Base-by-base conservation (phyloP, 2,329 filamentous ascomycete species). In the Xylaria sp. region DNA sequence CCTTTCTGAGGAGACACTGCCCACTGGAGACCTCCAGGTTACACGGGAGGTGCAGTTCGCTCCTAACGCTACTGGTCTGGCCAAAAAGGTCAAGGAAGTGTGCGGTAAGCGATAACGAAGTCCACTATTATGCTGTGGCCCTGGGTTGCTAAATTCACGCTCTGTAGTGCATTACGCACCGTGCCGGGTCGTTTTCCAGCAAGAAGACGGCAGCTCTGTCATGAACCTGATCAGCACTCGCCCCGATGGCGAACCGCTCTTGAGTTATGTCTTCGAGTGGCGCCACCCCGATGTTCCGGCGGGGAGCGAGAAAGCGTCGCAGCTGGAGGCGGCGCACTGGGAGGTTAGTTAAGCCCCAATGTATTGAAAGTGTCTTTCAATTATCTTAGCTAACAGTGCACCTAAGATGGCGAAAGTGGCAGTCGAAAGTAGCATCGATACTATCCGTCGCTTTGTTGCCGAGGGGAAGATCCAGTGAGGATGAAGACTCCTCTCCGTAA, bases 261-360 rank as follows among this genome's bases (percentile, higher is more conserved):
- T 82, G 75, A 82, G 78, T 20, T 82, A 78, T 54, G 72, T 74
- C 3, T 82, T 82, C 62, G 79, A 78, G 71, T 81, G 79, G 80
- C 71, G 74, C 33, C 77, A 80, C 39, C 73, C 78, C 0, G 74
- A 73, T 2, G 71, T 81, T 1, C 48, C 66, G 13, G 74, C 72
- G 41, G 78, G 75, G 6, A 78, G 75, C 62, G 73, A 73, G 6
- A 72, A 75, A 66, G 76, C 72, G 2, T 71, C 66, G 25, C 64
- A 71, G 67, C 36, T 79, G 8, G 72, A 76, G 36, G 72, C 76
- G 51, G 67, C 72, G 25, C 76, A 75, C 65, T 74, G 71, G 75
- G 75, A 77, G 74, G 77, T 63, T 39, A 20, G 59, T 71, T 31
- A 46, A 31, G 7, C 52, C 10, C n/a, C 33, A 25, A 9, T 55